Base-by-base conservation (phyloP, 805 yeast species). In the Peterozyma toletana region DNA sequence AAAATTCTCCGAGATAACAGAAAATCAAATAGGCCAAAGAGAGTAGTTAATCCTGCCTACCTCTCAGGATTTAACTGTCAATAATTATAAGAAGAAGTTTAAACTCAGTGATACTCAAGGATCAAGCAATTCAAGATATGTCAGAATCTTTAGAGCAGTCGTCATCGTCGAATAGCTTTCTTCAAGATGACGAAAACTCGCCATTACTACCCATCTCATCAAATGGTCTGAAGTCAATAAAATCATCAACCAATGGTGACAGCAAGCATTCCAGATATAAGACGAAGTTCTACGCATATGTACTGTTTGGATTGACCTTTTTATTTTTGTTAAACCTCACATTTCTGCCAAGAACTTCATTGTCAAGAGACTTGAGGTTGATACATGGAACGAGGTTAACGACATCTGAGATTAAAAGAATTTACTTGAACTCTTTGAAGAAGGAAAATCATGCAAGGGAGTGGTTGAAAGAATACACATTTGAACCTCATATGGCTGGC, bases 291-390 rank as follows among this genome's bases (percentile, higher is more conserved):
- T 60, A 73, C 58, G 64, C 71, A 51, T 68, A 71, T 48, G 63
- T 71, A 39, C 56, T 66, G 0, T 55, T 77, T 17, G 85, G 86
- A 1, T 47, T 78, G 2, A 42, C 70, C 2, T 77, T 79, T 39
- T 61, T 79, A 33, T 54, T 77, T 13, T 67, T 75, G 2, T 78
- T 85, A 56, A 77, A 85, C 35, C 66, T 86, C 40, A 77, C 83
- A 0, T 89, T 89, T 57, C 67, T 88, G 13, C 96, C 96, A 2
- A 62, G 96, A 45, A 86, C 97, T 1, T 86, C 96, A 2, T 65
- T 87, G 15, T 78, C 84, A 40, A 67, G 96, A 50, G 96, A 90
- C 60, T 77, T 85, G 53, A 73, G 91, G 53, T 65, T 96, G 40
- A 59, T 86, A 50, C 86, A 87, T 60, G 80, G 82, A 30, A 71